Percentiles rank a stretch among this genome's conserved stretches.
phyloP scores from a whole-genome alignment of 75 land plant genomes.

The Picea sitchensis region DNA sequence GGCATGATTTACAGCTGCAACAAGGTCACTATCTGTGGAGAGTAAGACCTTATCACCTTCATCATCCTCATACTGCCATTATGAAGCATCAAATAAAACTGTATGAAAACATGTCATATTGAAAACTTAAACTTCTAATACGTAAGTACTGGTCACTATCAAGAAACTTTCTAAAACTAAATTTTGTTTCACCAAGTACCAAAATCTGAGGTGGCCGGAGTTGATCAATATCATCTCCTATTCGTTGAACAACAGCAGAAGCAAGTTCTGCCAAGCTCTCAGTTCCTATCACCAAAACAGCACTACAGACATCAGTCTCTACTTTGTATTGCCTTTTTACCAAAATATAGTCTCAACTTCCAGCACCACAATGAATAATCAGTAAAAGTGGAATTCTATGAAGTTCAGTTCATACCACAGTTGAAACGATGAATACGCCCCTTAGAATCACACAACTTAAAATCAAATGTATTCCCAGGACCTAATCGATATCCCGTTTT shows the following conservation, averaged over 20 bases:
- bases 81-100: neutral
- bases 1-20: conserved; percentile 77
- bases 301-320: neutral
- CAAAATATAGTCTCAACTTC: neutral
- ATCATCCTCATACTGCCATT: conserved; percentile 88
- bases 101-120: neutral
- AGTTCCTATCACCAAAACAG: conserved; percentile 35
- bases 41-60: conserved; percentile 93
- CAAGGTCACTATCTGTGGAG: conserved; percentile 67
- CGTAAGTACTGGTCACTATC: neutral
- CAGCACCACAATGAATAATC: neutral
- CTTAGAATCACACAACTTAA: conserved; percentile 74
- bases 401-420: conserved; percentile 57
- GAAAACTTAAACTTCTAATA: neutral
- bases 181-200: conserved; percentile 33
- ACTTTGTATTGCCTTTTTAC: neutral
- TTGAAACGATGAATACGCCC: conserved; percentile 85
- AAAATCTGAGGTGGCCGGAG: conserved; percentile 33
- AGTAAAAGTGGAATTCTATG: neutral
- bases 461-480: conserved; percentile 69
- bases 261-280: conserved; percentile 72
- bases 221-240: conserved; percentile 33
- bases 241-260: conserved; percentile 51
- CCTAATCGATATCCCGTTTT: conserved; percentile 55
- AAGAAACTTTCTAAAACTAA: conserved; percentile 1